Conservation (phyloP, 306 rosid genomes). For the Morella rubra region DNA sequence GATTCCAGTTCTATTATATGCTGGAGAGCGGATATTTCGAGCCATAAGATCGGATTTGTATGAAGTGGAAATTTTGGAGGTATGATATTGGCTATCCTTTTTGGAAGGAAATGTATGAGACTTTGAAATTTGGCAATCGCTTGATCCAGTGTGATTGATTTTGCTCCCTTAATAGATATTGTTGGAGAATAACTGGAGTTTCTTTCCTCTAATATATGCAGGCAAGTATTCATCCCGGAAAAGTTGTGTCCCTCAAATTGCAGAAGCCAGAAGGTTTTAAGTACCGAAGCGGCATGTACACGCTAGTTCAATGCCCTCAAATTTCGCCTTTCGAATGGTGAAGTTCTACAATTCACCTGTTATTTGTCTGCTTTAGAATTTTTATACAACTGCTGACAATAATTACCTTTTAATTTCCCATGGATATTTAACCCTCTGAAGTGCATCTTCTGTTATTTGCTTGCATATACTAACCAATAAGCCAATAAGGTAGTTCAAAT, state of each 20-base stretch:
- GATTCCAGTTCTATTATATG: slow-evolving; percentile 62
- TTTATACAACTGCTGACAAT: background rate
- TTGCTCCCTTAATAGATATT: background rate
- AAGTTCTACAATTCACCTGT: slow-evolving; percentile 6
- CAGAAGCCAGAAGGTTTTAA: slow-evolving; percentile 75
- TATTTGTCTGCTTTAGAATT: background rate
- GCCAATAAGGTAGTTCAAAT: background rate
- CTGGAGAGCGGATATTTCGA: slow-evolving; percentile 75
- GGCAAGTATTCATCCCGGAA: slow-evolving; percentile 71
- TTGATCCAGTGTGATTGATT: background rate
- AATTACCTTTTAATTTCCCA: background rate
- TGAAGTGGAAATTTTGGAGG: slow-evolving; percentile 70
- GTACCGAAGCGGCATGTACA: slow-evolving; percentile 86
- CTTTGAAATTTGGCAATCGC: background rate
- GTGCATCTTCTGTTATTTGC: background rate
- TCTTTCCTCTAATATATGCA: slow-evolving; percentile 27
- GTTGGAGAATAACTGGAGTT: background rate
- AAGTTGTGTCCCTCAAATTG: slow-evolving; percentile 72
- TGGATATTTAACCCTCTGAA: background rate
- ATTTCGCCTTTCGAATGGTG: slow-evolving; percentile 84
- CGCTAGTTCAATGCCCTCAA: slow-evolving; percentile 87
- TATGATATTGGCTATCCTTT: slow-evolving; percentile 24
- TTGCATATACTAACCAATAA: background rate
- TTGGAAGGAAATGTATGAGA: background rate
- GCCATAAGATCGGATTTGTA: slow-evolving; percentile 75